phyloP scores from a whole-genome alignment of 163 green algal genomes.

The Trebouxia gelatinosa region DNA sequence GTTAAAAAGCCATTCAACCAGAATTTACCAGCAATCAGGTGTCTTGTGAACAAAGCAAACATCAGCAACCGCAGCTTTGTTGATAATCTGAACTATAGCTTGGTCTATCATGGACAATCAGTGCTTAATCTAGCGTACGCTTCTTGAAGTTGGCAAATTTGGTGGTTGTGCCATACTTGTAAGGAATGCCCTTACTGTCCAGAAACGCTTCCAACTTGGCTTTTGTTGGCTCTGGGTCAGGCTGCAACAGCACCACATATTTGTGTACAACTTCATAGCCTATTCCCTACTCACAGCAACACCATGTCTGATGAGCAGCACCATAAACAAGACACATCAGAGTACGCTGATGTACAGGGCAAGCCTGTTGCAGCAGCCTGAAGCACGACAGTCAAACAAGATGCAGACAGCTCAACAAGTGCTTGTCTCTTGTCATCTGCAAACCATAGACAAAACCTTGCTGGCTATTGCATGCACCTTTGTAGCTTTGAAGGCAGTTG shows the following conservation, averaged over 20 bases:
- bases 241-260: constrained; percentile 41
- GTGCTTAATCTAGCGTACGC: constrained; percentile 23
- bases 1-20: too few species aligned
- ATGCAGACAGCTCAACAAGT: neutral
- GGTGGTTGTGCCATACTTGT: constrained; percentile 65
- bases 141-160: constrained; percentile 94
- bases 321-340: neutral
- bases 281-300: neutral
- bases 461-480: neutral
- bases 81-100: too few species aligned
- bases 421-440: neutral
- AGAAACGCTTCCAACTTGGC: constrained; percentile 76
- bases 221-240: constrained; percentile 71
- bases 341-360: too few species aligned
- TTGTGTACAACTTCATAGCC: neutral
- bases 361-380: too few species aligned
- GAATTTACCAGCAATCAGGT: too few species aligned
- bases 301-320: neutral
- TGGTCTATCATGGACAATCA: constrained; percentile 18
- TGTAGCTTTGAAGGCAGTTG: neutral
- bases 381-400: too few species aligned
- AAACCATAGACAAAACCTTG: neutral
- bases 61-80: too few species aligned
- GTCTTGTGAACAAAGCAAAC: too few species aligned
- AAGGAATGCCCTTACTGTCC: constrained; percentile 56